Evolutionary conservation across 2,329 filamentous ascomycete species (phyloP).

Genomic region (Penicillium sp.): DNA sequence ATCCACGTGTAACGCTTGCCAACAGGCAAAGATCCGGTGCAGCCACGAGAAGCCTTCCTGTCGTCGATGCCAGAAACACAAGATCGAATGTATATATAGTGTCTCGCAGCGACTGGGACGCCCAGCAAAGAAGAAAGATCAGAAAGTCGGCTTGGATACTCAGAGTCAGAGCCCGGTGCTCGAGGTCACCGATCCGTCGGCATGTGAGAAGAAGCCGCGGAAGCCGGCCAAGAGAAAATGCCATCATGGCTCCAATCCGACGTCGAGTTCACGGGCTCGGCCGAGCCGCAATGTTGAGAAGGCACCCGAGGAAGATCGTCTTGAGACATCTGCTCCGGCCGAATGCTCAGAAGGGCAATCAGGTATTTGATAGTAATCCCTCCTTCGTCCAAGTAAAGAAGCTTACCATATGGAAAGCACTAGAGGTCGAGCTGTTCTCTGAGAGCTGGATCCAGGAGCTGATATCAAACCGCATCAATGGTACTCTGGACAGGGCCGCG

Average conservation of each 20-base stretch:
- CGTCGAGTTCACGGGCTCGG: background rate
- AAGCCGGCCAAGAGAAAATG: constrained; percentile 6
- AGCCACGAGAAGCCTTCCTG: constrained; percentile 40
- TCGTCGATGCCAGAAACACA: constrained; percentile 37
- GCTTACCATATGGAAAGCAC: background rate
- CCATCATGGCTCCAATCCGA: background rate
- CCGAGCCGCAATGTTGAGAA: background rate
- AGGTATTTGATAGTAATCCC: background rate
- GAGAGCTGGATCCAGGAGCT: constrained; percentile 35
- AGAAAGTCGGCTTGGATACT: background rate
- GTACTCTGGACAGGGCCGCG: background rate
- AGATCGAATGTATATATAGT: constrained; percentile 38
- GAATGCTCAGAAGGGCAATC: background rate
- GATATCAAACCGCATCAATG: constrained; percentile 17
- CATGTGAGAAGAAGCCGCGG: constrained; percentile 4
- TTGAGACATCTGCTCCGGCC: background rate
- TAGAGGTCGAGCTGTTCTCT: constrained; percentile 23
- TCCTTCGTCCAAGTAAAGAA: background rate
- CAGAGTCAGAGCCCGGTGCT: background rate
- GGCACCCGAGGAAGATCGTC: background rate
- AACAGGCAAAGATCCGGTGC: constrained; percentile 42
- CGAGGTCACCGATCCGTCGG: background rate
- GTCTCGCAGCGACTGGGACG: constrained; percentile 38
- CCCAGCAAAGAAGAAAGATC: constrained; percentile 34
- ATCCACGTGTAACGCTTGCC: constrained; percentile 42